These are phyloP conservation scores for Solanum bulbocastanum DNA, from an alignment of 257 asterid species.

Conservation along the genomic window DNA sequence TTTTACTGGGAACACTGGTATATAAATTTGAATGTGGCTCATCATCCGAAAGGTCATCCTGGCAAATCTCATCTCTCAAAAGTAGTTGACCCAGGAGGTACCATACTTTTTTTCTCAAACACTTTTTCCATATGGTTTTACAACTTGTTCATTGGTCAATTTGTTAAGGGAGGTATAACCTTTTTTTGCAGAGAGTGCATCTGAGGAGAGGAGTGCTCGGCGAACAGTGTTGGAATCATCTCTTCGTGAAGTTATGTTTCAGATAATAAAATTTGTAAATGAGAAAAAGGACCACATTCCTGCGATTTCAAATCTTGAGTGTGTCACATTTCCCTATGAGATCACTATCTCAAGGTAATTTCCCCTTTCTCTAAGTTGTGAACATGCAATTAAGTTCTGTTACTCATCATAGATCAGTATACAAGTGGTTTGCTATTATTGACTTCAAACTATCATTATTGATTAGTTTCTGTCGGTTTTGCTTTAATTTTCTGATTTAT, in stretches of 20 bases:
- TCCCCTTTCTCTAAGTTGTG: neutral
- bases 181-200: conserved; percentile 31
- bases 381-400: neutral
- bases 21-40: conserved; percentile 75
- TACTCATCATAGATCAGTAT: neutral
- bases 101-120: neutral
- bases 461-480: neutral
- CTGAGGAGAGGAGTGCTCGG: conserved; percentile 71
- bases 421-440: neutral
- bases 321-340: conserved; percentile 87
- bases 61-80: conserved; percentile 69
- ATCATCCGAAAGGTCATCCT: conserved; percentile 58
- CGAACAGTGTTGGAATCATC: conserved; percentile 74
- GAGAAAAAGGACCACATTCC: conserved; percentile 98
- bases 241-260: conserved; percentile 84
- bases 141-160: neutral
- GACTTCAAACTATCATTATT: neutral
- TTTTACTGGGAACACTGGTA: conserved; percentile 95
- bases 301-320: conserved; percentile 76
- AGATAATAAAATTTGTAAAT: conserved; percentile 87
- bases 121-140: neutral
- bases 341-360: conserved; percentile 83
- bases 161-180: neutral
- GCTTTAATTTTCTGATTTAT: neutral
- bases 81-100: conserved; percentile 83